Conservation (phyloP, 352 stramenopile species). For the Blastocystis sp. region DNA sequence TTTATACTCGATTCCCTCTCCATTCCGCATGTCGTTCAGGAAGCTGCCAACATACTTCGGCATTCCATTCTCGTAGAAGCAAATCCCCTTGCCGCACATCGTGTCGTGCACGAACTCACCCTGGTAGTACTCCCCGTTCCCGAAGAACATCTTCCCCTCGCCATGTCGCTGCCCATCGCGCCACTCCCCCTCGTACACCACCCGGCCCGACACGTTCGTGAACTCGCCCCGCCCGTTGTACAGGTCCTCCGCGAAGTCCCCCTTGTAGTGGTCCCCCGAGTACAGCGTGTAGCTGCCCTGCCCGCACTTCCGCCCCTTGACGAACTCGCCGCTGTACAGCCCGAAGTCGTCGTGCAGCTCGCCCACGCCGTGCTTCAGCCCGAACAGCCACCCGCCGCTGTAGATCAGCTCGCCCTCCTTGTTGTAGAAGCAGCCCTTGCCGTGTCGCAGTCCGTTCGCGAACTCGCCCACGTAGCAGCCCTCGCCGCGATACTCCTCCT, state of each 20-base stretch:
- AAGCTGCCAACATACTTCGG: conserved; percentile 38
- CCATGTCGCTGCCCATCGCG: conserved; percentile 50
- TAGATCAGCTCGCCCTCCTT: conserved; percentile 3
- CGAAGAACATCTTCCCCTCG: conserved; percentile 56
- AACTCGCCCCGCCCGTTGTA: conserved; percentile 41
- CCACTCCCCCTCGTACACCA: conserved; percentile 67
- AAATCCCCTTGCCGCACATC: conserved; percentile 61
- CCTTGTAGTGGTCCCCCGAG: conserved; percentile 45
- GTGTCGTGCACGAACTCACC: conserved; percentile 49
- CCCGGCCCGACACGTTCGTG: conserved; percentile 9
- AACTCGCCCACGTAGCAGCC: conserved; percentile 54
- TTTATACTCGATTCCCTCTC: conserved; percentile 39
- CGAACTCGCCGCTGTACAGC: not conserved
- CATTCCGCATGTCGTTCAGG: conserved; percentile 54
- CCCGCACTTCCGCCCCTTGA: not conserved
- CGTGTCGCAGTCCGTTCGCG: conserved; percentile 36
- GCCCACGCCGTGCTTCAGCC: conserved; percentile 40
- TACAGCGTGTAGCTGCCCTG: not conserved
- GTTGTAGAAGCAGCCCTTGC: conserved; percentile 2
- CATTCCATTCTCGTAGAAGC: conserved; percentile 48
- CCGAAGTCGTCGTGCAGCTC: conserved; percentile 28
- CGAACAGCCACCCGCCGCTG: conserved; percentile 33
- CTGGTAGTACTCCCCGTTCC: conserved; percentile 56
- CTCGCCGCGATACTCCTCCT: not conserved
- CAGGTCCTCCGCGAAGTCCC: conserved; percentile 58